Percentiles rank a stretch among this genome's conserved stretches.
Evolutionary conservation across 805 yeast species (phyloP).

Genomic region (Candida nitratophila): DNA sequence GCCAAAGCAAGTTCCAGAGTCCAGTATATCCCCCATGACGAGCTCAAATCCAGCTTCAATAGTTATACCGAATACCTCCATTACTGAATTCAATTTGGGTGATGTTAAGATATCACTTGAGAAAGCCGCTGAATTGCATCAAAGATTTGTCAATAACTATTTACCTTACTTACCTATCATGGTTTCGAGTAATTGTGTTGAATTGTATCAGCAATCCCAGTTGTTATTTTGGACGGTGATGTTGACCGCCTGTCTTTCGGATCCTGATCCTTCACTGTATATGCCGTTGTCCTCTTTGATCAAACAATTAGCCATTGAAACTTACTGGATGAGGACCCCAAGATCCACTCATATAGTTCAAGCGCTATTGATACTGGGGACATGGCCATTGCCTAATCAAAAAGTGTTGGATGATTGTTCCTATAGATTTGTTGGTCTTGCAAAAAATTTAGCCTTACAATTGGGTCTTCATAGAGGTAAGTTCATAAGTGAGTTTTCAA

Average conservation of each 20-base stretch:
- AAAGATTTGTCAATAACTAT: constrained; percentile 56
- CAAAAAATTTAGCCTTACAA: constrained; percentile 77
- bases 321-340: constrained; percentile 91
- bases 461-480: constrained; percentile 88
- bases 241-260: constrained; percentile 77
- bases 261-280: constrained; percentile 81
- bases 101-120: constrained; percentile 59
- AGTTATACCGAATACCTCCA: constrained; percentile 19
- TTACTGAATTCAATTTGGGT: constrained; percentile 68
- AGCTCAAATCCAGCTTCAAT: constrained; percentile 7
- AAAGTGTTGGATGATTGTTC: constrained; percentile 90
- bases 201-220: constrained; percentile 76
- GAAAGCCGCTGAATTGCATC: constrained; percentile 69
- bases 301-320: constrained; percentile 81
- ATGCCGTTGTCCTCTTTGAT: constrained; percentile 68
- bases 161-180: constrained; percentile 78
- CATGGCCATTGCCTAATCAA: constrained; percentile 92
- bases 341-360: constrained; percentile 91
- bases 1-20: constrained; percentile 12
- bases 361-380: constrained; percentile 73
- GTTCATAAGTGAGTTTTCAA: constrained; percentile 81
- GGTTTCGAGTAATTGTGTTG: constrained; percentile 61
- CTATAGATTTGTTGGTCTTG: constrained; percentile 81
- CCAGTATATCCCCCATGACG: constrained; percentile 7
- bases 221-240: constrained; percentile 87